A percentile compares a stretch with the other conserved stretches of the same genome.
phyloP scores from a whole-genome alignment of 495 filamentous ascomycete genomes.

The Tuber calosporum region DNA sequence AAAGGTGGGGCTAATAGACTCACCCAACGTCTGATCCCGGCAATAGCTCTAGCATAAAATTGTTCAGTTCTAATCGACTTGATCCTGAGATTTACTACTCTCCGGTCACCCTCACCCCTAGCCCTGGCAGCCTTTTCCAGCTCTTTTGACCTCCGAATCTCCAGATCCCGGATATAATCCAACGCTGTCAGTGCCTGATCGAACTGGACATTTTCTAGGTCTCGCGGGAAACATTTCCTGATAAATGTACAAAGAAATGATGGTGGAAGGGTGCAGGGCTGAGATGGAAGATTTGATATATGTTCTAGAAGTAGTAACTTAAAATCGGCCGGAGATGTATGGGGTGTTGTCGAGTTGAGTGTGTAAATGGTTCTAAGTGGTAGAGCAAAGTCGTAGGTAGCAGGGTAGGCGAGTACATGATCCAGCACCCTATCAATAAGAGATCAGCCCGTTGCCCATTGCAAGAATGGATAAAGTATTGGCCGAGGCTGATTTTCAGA shows the following conservation, averaged over 20 bases:
- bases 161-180: conserved; percentile 65
- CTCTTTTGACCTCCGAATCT: conserved; percentile 59
- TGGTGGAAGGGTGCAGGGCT: conserved; percentile 61
- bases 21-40: conserved; percentile 66
- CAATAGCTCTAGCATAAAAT: conserved; percentile 59
- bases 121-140: conserved; percentile 42
- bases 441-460: conserved; percentile 22
- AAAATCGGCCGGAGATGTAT: conserved; percentile 54
- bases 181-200: conserved; percentile 63
- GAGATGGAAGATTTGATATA: conserved; percentile 56
- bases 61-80: conserved; percentile 50
- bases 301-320: conserved; percentile 57
- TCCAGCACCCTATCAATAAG: conserved; percentile 54
- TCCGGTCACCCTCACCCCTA: conserved; percentile 33
- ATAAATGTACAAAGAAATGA: conserved; percentile 62
- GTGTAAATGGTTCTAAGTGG: conserved; percentile 68
- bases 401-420: conserved; percentile 60
- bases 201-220: conserved; percentile 59
- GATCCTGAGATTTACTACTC: conserved; percentile 30
- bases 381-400: conserved; percentile 55
- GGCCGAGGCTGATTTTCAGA: conserved; percentile 1
- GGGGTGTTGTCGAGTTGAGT: conserved; percentile 56
- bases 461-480: neutral
- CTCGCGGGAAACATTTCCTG: conserved; percentile 54
- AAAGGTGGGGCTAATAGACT: conserved; percentile 34